Evolutionary conservation across 129 eudicot species (phyloP), one percentile per base, ranked within the genome.

Genomic region (Arctium lappa): DNA sequence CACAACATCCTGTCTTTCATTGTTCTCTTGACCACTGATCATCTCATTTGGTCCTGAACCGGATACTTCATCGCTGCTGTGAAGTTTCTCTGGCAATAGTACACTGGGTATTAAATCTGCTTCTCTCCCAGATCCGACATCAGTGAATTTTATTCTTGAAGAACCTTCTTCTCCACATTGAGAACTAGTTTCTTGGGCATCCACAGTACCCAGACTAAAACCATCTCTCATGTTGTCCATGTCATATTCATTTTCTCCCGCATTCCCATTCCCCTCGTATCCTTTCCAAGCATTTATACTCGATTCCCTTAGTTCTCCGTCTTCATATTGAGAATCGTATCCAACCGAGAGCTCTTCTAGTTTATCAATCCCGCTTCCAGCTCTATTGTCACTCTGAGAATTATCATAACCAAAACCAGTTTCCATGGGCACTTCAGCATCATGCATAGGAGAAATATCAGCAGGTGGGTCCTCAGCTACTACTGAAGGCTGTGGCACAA

Each of bases 271-370:
- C n/a, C 36, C 79, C 69, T 69, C 83, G 50, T 71, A 82, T 69
- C 53, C 85, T 68, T 87, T 85, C 89, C 89, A 87, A 32, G 83
- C 69, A 63, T 68, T 75, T 71, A 71, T 75, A 81, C 63, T 71
- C 1, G 87, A 73, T 71, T 87, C 89, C 79, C 89, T 75, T 68
- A 87, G 82, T 36, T 87, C 89, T 37, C 89, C 89, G 10, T 87
- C 89, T 87, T 87, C 89, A 46, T 87, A 87, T 50, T 87, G 89
- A 30, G 89, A 87, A 80, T 87, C 89, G 72, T 86, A 73, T 63
- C 63, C 88, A 46, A 74, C 88, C 79, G 69, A 80, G 8, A 48
- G 13, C 72, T 82, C 85, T 38, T 69, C 72, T 18, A 39, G 37
- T 72, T 74, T 79, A 69, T 86, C 83, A 33, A 75, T 42, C 73